Conservation (phyloP, 2,329 filamentous ascomycete species). For the Colletotrichum tofieldiae region DNA sequence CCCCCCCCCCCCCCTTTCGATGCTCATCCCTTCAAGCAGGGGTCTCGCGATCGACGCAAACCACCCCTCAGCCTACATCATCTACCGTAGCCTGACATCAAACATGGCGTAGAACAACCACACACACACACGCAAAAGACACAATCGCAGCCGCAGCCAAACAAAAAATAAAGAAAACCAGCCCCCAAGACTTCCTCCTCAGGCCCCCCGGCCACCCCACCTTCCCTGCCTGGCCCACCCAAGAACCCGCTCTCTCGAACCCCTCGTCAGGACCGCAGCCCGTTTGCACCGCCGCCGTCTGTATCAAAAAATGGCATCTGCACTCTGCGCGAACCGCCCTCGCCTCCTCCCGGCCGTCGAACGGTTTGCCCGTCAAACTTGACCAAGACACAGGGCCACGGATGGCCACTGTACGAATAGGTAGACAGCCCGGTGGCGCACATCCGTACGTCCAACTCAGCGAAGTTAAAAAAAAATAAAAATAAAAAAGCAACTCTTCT, state of each 20-base stretch:
- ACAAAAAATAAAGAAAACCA: neutral
- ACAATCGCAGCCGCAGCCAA: neutral
- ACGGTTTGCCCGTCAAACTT: neutral
- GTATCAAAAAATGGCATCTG: neutral
- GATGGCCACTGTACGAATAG: neutral
- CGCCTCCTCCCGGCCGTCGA: neutral
- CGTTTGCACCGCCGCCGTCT: neutral
- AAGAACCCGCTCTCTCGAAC: neutral
- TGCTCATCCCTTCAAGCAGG: neutral
- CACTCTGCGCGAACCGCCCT: neutral
- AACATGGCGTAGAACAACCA: neutral
- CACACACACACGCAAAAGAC: too few species aligned
- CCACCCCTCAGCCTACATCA: constrained; percentile 4
- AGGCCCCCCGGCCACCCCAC: constrained; percentile 19
- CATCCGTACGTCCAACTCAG: neutral
- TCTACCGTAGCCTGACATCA: constrained; percentile 1
- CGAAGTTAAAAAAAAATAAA: neutral
- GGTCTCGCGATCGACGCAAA: constrained; percentile 9
- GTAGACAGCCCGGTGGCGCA: neutral
- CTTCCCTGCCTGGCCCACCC: constrained; percentile 28
- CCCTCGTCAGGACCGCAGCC: neutral
- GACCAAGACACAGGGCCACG: neutral
- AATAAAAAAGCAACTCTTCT: neutral
- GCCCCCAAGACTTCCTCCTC: neutral
- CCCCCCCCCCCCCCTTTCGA: neutral